A percentile compares a stretch with the other conserved stretches of the same genome.
phyloP scores from a whole-genome alignment of 2,329 filamentous ascomycete species.

The Cadophora malorum region DNA sequence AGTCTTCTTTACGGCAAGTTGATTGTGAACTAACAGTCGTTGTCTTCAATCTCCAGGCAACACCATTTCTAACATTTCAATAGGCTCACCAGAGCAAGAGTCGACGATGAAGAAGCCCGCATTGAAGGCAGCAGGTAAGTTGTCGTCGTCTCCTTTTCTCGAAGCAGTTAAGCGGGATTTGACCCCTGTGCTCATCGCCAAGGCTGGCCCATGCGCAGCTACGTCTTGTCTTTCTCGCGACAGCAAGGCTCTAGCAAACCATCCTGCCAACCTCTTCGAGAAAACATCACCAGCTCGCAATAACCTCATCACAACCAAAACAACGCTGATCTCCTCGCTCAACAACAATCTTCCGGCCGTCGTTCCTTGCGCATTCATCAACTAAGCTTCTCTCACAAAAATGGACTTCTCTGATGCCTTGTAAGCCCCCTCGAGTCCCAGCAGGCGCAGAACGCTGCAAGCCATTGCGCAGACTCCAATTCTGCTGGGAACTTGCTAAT shows the following conservation, averaged over 20 bases:
- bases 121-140: constrained; percentile 17
- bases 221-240: constrained; percentile 15
- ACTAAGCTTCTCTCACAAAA: constrained; percentile 13
- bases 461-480: constrained; percentile 31
- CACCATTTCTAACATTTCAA: background rate
- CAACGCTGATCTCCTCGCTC: background rate
- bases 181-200: background rate
- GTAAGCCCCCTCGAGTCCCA: constrained; percentile 61
- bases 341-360: background rate
- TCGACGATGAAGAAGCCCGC: background rate
- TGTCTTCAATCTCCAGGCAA: background rate
- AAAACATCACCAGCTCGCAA: constrained; percentile 19
- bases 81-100: background rate
- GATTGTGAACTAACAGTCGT: background rate
- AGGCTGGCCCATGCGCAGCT: constrained; percentile 16
- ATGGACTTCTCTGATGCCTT: constrained; percentile 96
- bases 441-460: constrained; percentile 13
- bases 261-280: background rate
- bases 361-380: background rate
- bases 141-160: constrained; percentile 18
- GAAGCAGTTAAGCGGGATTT: constrained; percentile 14
- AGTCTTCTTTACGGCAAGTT: background rate
- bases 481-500: constrained; percentile 41
- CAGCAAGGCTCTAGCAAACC: background rate
- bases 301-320: background rate